Percentiles rank a stretch among this genome's conserved stretches.
These are phyloP conservation scores for Gaultheria prostrata DNA, from an alignment of 148 eudicot genomes.

Conservation along the genomic window DNA sequence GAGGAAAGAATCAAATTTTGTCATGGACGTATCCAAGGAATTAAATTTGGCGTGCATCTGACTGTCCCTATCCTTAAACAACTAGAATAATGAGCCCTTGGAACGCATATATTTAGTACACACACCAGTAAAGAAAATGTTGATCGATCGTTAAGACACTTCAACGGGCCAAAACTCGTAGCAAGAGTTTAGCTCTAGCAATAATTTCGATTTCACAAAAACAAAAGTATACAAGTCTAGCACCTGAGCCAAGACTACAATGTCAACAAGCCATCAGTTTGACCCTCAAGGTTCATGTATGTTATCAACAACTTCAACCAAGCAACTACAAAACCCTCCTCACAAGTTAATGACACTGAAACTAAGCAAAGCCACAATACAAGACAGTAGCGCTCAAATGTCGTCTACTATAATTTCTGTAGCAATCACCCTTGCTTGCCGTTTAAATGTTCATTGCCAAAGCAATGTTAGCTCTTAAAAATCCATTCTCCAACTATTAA, in stretches of 20 bases:
- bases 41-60: neutral
- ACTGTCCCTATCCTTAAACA: neutral
- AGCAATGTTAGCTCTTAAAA: neutral
- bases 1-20: neutral
- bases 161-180: neutral
- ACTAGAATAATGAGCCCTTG: neutral
- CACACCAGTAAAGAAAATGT: neutral
- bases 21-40: neutral
- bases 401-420: too few relatives aligned
- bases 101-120: neutral
- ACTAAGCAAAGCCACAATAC: neutral
- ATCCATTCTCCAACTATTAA: neutral
- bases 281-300: neutral
- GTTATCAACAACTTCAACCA: neutral
- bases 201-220: neutral
- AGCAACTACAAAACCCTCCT: slow-evolving; percentile 11
- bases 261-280: neutral
- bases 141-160: neutral
- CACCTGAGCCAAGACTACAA: neutral
- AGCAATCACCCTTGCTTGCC: neutral
- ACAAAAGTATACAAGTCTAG: neutral
- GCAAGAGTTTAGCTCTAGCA: neutral
- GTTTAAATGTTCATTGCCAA: neutral
- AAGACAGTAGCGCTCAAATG: neutral
- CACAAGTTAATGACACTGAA: neutral